Base-by-base conservation (phyloP, 257 asterid species). In the Capsicum rhomboideum region DNA sequence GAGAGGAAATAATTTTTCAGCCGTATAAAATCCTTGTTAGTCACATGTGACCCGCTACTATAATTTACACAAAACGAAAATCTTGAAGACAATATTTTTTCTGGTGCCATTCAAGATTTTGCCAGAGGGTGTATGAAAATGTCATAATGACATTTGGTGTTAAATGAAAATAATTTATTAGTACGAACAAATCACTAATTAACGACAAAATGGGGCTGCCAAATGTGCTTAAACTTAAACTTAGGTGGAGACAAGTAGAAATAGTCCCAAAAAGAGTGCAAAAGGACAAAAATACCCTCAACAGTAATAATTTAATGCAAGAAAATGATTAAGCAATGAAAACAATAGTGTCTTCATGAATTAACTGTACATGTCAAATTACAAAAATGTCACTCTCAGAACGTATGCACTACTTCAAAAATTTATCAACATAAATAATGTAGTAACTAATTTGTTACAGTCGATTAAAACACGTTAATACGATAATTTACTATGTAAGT, bases 311-410 rank as follows among this genome's bases (percentile, higher is more conserved):
- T 75, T 75, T 49, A 50, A 75, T 75, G 61, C 81, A 31, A 75
- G 63, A 58, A 75, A 85, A 68, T 77, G 52, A 85, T 64, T 66
- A 11, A 56, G 74, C 23, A 83, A 74, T 86, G 87, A 84, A 86
- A 80, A 86, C 81, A 79, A 80, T 83, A 83, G 50, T 75, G 88
- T 74, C 80, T 49, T 72, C 42, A 11, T 26, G 85, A 86, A 68
- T 86, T 66, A 84, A 83, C 79, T 34, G 82, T 79, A 46, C 66
- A 28, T 50, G 79, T 69, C 59, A 34, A 84, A 82, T 68, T 34
- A 46, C 77, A 83, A 75, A n/a, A 59, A 68, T 79, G 85, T 80
- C 89, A 86, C 61, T 50, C 80, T 84, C 81, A 40, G 52, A 68
- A 74, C 6, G 4, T 34, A 84, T 23, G 54, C 79, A 68, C 72